Evolutionary conservation across 2,329 filamentous ascomycete species (phyloP), one percentile per base, ranked within the genome.

Genomic region (Mycosphaerelloides madeirae): DNA sequence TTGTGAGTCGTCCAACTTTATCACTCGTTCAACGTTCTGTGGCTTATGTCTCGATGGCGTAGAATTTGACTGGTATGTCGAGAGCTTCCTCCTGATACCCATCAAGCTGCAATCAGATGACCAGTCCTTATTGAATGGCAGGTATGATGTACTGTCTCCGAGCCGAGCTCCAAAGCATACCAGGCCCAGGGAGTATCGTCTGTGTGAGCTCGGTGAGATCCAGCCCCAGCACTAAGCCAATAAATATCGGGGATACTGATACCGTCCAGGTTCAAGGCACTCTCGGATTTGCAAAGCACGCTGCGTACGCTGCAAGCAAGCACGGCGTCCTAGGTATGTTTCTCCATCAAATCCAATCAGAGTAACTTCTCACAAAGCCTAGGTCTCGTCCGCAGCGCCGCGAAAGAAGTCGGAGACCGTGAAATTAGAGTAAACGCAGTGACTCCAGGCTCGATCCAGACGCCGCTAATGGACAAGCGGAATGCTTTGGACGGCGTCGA

Each of bases 101-200:
- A n/a, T n/a, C n/a, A n/a, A n/a, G n/a, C n/a, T n/a, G n/a, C n/a
- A n/a, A n/a, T n/a, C n/a, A 29, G 28, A 8, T 29, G 28, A 29
- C 28, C 28, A 29, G 28, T 18, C n/a, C 13, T 13, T 36, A 13
- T 29, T 29, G 28, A n/a, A 8, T n/a, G 31, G 13, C 18, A 54
- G 52, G 77, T 4, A 59, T 73, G 20, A 73, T 78, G 60, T 70
- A 75, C 38, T 77, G 73, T 46, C 48, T 80, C 46, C 62, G 73
- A 13, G 70, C 72, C n/a, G 57, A 79, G 54, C 46, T 79, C 9
- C 63, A 59, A 12, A 64, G 67, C 16, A 70, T 77, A 43, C 52
- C 51, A 12, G 60, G 69, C 5, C 70, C 74, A 1, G 77, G 77
- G 6, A 78, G 77, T 47, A 80, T 83, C 55, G 79, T 83, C 13